Evolutionary conservation across 495 filamentous ascomycete species (phyloP), one percentile per base, ranked within the genome.

Genomic region (Penicillium ochrochloron): DNA sequence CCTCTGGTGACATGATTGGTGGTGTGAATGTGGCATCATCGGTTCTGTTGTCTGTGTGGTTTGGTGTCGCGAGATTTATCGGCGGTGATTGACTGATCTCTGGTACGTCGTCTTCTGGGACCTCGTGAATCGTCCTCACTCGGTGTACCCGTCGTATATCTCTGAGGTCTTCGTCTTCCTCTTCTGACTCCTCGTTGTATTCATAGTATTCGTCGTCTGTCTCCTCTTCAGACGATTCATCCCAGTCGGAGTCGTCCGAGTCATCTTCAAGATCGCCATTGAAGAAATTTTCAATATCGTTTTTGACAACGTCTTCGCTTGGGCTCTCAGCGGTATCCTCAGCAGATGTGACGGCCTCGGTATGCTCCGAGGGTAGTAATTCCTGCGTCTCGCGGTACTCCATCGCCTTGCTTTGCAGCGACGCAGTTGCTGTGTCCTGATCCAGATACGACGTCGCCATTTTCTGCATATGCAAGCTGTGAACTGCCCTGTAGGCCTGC

Each of bases 171-270:
- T 57, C 57, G 15, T 67, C 65, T 12, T 46, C 55, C 14, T 60
- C 57, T 10, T 46, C 55, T 7, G 62, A 61, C 6, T 61, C 65
- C 37, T 59, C 55, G 57, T 56, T 55, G 42, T 67, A 67, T 56
- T 67, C 65, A 33, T 67, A 67, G 42, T 67, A 67, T 34, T 67
- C 65, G 19, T 67, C 65, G 29, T 67, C 65, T 17, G 60, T 56
- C 6, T 67, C 65, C 33, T 60, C 60, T 17, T 67, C 60, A 0
- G 35, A 41, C 5, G 60, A 67, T 34, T 56, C 60, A 7, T 57
- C 51, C 60, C 60, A 63, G 41, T 67, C 65, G 9, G 54, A 56
- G 31, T 63, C 65, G 12, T 66, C 65, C 10, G 60, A 51, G 23
- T 67, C 64, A 6, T 67, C 60, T 23, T 63, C 65, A n/a, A 55